phyloP scores from a whole-genome alignment of 129 eudicot species.

The Dittrichia graveolens region DNA sequence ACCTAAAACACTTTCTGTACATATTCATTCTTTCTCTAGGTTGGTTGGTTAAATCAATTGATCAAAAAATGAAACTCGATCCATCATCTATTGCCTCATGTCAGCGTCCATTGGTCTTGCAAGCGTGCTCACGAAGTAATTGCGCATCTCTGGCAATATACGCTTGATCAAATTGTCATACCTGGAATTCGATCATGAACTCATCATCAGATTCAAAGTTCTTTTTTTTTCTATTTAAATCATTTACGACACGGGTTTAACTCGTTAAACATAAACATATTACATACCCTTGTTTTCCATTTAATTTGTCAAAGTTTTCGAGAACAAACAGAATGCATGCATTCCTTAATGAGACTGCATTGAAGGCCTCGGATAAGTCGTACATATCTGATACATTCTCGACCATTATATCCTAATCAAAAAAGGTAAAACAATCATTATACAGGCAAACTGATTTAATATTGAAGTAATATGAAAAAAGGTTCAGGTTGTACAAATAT shows the following conservation, averaged over 20 bases:
- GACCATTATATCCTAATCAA: conserved; percentile 49
- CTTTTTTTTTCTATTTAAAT: background rate
- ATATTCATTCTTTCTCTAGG: conserved; percentile 22
- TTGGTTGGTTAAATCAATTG: conserved; percentile 29
- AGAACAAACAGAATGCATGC: conserved; percentile 58
- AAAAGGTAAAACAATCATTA: background rate
- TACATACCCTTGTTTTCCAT: conserved; percentile 47
- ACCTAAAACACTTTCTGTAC: conserved; percentile 43
- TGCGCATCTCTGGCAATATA: conserved; percentile 50
- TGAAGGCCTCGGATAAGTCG: conserved; percentile 61
- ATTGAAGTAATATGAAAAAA: too few relatives aligned
- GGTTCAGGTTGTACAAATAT: too few relatives aligned
- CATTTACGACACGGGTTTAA: background rate
- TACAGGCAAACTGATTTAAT: background rate
- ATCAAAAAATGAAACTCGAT: conserved; percentile 32
- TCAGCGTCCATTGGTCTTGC: conserved; percentile 44
- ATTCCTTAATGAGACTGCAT: conserved; percentile 59
- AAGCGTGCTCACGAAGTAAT: conserved; percentile 50
- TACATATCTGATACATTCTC: conserved; percentile 63
- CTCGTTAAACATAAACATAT: background rate
- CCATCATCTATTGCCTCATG: conserved; percentile 36
- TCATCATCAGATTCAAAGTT: background rate
- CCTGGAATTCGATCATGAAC: conserved; percentile 36
- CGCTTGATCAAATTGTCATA: conserved; percentile 41
- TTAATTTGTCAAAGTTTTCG: conserved; percentile 57